Conservation (phyloP, 164 flowering plant genomes). For the Hamamelis virginiana region DNA sequence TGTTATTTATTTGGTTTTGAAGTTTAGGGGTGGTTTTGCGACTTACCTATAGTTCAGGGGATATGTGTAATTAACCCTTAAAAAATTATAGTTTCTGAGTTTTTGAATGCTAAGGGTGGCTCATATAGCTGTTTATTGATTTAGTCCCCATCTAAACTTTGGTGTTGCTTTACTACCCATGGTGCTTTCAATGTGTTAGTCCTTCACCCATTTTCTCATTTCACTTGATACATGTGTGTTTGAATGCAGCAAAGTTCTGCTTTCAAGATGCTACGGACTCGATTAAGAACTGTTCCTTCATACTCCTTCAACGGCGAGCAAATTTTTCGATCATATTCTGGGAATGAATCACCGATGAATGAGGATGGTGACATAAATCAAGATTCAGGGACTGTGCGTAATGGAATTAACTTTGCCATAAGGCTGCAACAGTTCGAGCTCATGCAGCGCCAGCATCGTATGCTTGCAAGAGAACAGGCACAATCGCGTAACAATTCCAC, state of each 20-base stretch:
- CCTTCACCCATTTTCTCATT: constrained; percentile 2
- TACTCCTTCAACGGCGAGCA: constrained; percentile 62
- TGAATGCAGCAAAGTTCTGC: constrained; percentile 93
- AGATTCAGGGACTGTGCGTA: constrained; percentile 39
- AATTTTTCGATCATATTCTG: constrained; percentile 35
- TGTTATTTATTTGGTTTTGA: too few relatives aligned
- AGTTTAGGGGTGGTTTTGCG: too few relatives aligned
- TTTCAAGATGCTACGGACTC: constrained; percentile 77
- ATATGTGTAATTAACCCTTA: too few relatives aligned
- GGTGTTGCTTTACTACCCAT: not conserved
- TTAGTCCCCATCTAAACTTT: not conserved
- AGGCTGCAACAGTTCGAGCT: constrained; percentile 75
- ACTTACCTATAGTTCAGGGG: too few relatives aligned
- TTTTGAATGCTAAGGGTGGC: too few relatives aligned
- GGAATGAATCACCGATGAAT: constrained; percentile 31
- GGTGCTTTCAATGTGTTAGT: not conserved
- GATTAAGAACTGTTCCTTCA: constrained; percentile 79
- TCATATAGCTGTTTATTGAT: not conserved
- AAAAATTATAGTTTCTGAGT: too few relatives aligned
- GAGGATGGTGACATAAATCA: constrained; percentile 58
- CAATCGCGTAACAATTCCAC: constrained; percentile 37
- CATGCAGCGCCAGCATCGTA: constrained; percentile 74
- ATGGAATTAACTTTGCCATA: constrained; percentile 64
- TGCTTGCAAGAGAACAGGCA: constrained; percentile 46
- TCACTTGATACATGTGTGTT: constrained; percentile 2